Base-by-base conservation (phyloP, 75 land plant species). In the Pinus albicaulis region DNA sequence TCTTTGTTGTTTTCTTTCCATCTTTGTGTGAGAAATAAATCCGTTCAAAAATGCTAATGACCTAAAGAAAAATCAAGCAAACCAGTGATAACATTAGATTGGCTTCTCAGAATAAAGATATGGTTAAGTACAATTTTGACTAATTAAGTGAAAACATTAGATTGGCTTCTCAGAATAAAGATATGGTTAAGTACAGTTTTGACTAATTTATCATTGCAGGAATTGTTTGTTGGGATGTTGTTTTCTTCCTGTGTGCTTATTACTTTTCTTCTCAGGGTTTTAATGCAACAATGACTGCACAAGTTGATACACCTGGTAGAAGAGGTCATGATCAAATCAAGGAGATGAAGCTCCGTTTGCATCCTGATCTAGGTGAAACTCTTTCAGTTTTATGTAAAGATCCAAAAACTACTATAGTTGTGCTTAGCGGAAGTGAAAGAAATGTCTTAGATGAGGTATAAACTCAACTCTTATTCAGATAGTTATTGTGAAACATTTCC, bases 351-450 rank as follows among this genome's bases (percentile, higher is more conserved):
- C 60, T 84, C 56, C 70, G 83, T 41, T 76, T 86, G 59, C 87
- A 86, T 74, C 82, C 87, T 5, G 71, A 71, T 58, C 55, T 86
- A 10, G 56, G 65, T 22, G 80, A 76, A 56, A 59, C 74, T 8
- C 72, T 86, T 56, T 34, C 71, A 15, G 63, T 76, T 59, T 56
- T 86, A 6, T 86, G 88, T 69, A 56, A 62, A 14, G 88, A 86
- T 57, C 88, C 82, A 12, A 84, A 80, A 25, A 86, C 88, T 23
- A 85, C 81, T 24, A 80, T 86, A 73, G 86, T 86, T 34, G 76
- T 86, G 57, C 82, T 86, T 48, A 86, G 88, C 80, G 87, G 88
- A 20, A 86, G 88, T 74, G 87, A 85, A 38, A 89, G 88, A 23
- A 76, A 63, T 64, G 78, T 77, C 48, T 73, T 86, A 26, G 88